A percentile compares a stretch with the other conserved stretches of the same genome.
Conservation (phyloP, 176 grass and related monocot species). For the Triticum timopheevii region DNA sequence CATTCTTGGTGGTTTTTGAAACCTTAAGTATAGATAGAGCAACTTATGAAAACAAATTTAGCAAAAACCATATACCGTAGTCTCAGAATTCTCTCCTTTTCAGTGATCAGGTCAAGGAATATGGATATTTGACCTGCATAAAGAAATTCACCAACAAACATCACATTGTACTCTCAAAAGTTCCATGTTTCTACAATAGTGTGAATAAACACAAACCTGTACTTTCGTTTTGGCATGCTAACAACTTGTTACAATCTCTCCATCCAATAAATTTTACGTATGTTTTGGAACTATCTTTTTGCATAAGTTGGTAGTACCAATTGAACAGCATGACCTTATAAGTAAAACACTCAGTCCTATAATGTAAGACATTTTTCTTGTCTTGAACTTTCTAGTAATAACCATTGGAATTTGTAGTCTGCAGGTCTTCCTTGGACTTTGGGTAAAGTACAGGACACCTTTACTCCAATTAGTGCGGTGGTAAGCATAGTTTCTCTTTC, state of each 20-base stretch:
- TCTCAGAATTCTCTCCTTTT: not conserved
- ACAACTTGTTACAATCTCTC: not conserved
- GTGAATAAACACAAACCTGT: not conserved
- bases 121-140: not conserved
- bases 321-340: not conserved
- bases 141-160: not conserved
- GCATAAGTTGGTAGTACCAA: not conserved
- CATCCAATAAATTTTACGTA: not conserved
- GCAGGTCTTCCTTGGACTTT: constrained; percentile 92
- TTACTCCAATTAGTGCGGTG: constrained; percentile 87
- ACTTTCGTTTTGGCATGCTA: not conserved
- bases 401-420: constrained; percentile 43
- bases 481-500: constrained; percentile 53
- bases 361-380: not conserved
- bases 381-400: not conserved
- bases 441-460: constrained; percentile 94
- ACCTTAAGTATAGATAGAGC: not conserved
- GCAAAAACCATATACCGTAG: not conserved
- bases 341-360: not conserved
- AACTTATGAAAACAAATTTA: not conserved
- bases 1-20: not conserved
- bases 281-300: not conserved
- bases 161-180: not conserved
- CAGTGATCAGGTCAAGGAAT: not conserved
- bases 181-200: not conserved